These are phyloP conservation scores for Tremella mesenterica DNA, from an alignment of 768 basidiomycete genomes.

Conservation along the genomic window DNA sequence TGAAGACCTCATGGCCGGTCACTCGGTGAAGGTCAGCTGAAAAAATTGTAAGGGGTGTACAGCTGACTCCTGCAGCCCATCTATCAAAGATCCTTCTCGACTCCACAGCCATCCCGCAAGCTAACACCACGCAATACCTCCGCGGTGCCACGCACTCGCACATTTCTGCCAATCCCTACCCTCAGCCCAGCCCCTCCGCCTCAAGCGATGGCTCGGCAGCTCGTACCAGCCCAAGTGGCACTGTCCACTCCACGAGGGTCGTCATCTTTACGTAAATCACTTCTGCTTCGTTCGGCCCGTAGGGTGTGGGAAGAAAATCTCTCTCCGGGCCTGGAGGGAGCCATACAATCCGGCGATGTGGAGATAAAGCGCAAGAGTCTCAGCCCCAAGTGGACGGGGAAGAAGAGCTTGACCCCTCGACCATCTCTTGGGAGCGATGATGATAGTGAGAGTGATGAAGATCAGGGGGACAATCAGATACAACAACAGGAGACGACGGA, in stretches of 20 bases:
- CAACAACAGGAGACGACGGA: too few relatives aligned
- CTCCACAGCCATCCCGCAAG: constrained; percentile 20
- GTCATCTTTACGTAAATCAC: constrained; percentile 30
- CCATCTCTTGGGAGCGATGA: too few relatives aligned
- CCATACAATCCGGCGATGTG: constrained; percentile 22
- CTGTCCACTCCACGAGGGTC: constrained; percentile 26
- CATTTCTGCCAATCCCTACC: not conserved
- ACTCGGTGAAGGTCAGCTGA: not conserved
- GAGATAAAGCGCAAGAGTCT: constrained; percentile 23
- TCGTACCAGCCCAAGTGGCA: constrained; percentile 20
- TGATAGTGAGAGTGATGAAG: too few relatives aligned
- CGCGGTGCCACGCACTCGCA: constrained; percentile 22
- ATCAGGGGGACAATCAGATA: too few relatives aligned
- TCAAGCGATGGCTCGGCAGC: constrained; percentile 6
- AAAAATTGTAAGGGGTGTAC: not conserved
- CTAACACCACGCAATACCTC: constrained; percentile 20
- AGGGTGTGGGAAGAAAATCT: constrained; percentile 35
- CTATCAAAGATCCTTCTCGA: constrained; percentile 18
- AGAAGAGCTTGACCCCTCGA: constrained; percentile 14
- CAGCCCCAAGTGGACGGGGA: constrained; percentile 14
- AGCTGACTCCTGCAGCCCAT: constrained; percentile 11
- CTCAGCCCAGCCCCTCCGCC: not conserved
- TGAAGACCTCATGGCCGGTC: constrained; percentile 6
- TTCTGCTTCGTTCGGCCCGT: constrained; percentile 36
- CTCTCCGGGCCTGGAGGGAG: constrained; percentile 25